Evolutionary conservation across 164 flowering plant species (phyloP), one percentile per base, ranked within the genome.

Genomic region (Berberis thunbergii): DNA sequence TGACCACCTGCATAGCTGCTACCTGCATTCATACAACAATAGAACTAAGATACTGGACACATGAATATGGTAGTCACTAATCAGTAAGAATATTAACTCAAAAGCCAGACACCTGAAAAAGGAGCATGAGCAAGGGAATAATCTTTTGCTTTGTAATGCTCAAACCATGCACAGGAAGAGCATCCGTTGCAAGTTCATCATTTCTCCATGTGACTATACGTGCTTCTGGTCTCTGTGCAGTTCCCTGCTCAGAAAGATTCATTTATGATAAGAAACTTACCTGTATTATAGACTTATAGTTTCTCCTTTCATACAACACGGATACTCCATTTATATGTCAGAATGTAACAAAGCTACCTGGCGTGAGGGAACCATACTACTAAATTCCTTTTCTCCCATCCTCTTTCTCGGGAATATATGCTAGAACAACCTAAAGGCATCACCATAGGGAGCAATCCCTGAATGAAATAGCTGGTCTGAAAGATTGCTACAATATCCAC

Each of bases 401-500:
- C 73, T 83, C 96, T 77, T 86, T 86, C 61, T 78, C 88, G n/a
- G 89, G 89, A 69, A 94, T 87, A 76, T 91, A 91, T 64, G 99
- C 97, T 64, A 95, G 80, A 77, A 95, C 77, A 73, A 91, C 99
- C 99, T 85, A 95, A 81, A 71, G 87, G 87, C 74, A 77, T 91
- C 97, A 70, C 96, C 99, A 81, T 87, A 95, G 12, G 99, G 97
- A 74, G 97, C 97, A 78, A 95, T 79, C 71, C 99, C 99, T 49
- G 99, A 89, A 95, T 86, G 74, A 76, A 83, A 77, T 95, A 91
- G 87, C 84, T 95, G 70, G 97, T 89, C 70, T 91, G 96, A 66
- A 95, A 95, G 60, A 97, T 87, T 59, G 97, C 97, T 75, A 95
- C 97, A 70, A 91, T 89, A 74, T 95, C 97, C 74, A 95, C 99